A percentile compares a stretch with the other conserved stretches of the same genome.
Evolutionary conservation across 768 basidiomycete genomes (phyloP).

Genomic region (Phaffia tasmanica): DNA sequence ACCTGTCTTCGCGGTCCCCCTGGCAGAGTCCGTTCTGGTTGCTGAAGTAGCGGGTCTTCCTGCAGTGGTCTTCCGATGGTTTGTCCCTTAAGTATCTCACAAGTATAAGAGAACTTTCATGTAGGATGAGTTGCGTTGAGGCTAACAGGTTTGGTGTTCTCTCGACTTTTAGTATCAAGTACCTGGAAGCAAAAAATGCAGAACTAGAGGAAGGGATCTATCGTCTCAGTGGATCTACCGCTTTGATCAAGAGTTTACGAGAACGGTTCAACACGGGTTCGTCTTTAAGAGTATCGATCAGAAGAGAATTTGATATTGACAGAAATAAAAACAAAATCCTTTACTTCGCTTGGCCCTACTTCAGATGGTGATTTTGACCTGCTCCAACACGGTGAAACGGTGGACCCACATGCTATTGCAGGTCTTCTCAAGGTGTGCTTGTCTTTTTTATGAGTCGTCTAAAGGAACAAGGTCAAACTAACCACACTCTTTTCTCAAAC

Average conservation of each 20-base stretch:
- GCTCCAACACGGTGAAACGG: constrained; percentile 74
- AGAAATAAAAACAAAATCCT: neutral
- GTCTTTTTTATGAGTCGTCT: neutral
- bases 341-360: neutral
- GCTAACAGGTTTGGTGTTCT: neutral
- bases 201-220: constrained; percentile 98
- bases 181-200: constrained; percentile 83
- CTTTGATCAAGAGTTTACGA: constrained; percentile 83
- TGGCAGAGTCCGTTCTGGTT: constrained; percentile 79
- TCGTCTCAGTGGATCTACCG: constrained; percentile 47
- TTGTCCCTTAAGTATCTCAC: neutral
- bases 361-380: constrained; percentile 94
- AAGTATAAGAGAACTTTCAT: neutral
- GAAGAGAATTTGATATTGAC: neutral
- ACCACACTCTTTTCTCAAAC: neutral
- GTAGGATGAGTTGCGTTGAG: neutral
- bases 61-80: constrained; percentile 80
- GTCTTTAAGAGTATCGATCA: constrained; percentile 31
- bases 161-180: constrained; percentile 51
- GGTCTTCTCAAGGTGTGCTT: constrained; percentile 61
- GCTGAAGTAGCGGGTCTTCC: constrained; percentile 75
- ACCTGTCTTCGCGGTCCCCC: constrained; percentile 75
- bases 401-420: constrained; percentile 96
- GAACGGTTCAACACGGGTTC: constrained; percentile 84
- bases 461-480: neutral